These are phyloP conservation scores for Penicillium sp. DNA, from an alignment of 2,329 filamentous ascomycete genomes.

Conservation along the genomic window DNA sequence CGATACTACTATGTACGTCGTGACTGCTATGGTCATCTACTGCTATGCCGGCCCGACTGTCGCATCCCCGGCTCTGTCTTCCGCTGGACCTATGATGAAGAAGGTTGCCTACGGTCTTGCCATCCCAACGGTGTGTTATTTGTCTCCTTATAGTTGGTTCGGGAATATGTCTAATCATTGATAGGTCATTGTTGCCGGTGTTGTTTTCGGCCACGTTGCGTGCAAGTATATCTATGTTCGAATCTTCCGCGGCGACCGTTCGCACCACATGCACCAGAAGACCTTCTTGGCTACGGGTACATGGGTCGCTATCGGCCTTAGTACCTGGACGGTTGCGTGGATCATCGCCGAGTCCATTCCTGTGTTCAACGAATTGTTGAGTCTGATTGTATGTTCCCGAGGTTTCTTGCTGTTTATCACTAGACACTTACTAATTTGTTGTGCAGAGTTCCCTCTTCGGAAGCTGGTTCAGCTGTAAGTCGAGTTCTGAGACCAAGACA, in stretches of 20 bases:
- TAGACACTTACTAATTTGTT: conserved; percentile 8
- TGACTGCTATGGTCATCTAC: conserved; percentile 66
- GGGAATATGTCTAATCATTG: conserved; percentile 27
- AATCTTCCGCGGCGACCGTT: conserved; percentile 53
- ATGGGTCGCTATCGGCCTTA: conserved; percentile 57
- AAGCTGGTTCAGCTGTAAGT: conserved; percentile 61
- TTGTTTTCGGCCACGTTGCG: conserved; percentile 64
- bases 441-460: conserved; percentile 53
- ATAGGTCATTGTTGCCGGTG: conserved; percentile 54
- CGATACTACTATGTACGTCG: conserved; percentile 60
- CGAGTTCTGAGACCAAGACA: conserved; percentile 2
- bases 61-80: conserved; percentile 63
- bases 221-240: conserved; percentile 63
- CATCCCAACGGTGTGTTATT: conserved; percentile 51
- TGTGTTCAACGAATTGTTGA: conserved; percentile 62
- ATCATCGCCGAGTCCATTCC: conserved; percentile 67
- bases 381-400: conserved; percentile 47
- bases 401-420: background rate
- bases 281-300: conserved; percentile 49
- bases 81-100: conserved; percentile 52
- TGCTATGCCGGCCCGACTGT: conserved; percentile 60
- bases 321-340: conserved; percentile 59
- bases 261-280: conserved; percentile 50
- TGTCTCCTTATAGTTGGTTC: no score
- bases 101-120: conserved; percentile 66